A percentile compares a stretch with the other conserved stretches of the same genome.
phyloP scores from a whole-genome alignment of 495 filamentous ascomycete species.

The Lineolata rhizophorae region DNA sequence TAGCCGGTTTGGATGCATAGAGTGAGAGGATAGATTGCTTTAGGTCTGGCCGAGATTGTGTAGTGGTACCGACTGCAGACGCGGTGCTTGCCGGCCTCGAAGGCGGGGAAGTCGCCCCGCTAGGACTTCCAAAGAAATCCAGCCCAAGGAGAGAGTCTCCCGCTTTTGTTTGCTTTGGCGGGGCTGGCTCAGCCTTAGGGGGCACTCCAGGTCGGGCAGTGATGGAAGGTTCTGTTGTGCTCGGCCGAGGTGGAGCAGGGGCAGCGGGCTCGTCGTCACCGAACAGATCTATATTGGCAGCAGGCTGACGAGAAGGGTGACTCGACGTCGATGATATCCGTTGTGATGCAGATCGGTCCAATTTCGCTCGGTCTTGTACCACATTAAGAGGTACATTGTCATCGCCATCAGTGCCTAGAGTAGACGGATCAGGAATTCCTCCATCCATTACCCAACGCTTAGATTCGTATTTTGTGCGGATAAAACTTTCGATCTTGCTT shows the following conservation, averaged over 20 bases:
- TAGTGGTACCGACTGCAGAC: constrained; percentile 26
- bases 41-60: constrained; percentile 77
- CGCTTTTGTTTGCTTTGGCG: constrained; percentile 42
- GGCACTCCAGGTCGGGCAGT: constrained; percentile 29
- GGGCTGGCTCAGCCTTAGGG: constrained; percentile 37
- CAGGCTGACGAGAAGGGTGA: no score
- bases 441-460: constrained; percentile 99
- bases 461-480: constrained; percentile 92
- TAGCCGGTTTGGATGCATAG: no score
- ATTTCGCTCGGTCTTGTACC: constrained; percentile 49
- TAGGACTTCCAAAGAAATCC: constrained; percentile 67
- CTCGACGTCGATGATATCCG: no score
- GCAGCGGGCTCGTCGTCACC: constrained; percentile 32
- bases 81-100: constrained; percentile 50
- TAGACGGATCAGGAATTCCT: constrained; percentile 70
- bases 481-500: constrained; percentile 99
- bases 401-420: constrained; percentile 64
- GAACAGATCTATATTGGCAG: constrained; percentile 37
- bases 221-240: constrained; percentile 37
- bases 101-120: constrained; percentile 38
- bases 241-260: constrained; percentile 40
- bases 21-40: constrained; percentile 94
- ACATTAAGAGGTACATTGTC: constrained; percentile 45
- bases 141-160: constrained; percentile 77
- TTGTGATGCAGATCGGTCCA: constrained; percentile 39